phyloP scores from a whole-genome alignment of 1,284 basidiomycete genomes.

The Rugosomyces carneus region DNA sequence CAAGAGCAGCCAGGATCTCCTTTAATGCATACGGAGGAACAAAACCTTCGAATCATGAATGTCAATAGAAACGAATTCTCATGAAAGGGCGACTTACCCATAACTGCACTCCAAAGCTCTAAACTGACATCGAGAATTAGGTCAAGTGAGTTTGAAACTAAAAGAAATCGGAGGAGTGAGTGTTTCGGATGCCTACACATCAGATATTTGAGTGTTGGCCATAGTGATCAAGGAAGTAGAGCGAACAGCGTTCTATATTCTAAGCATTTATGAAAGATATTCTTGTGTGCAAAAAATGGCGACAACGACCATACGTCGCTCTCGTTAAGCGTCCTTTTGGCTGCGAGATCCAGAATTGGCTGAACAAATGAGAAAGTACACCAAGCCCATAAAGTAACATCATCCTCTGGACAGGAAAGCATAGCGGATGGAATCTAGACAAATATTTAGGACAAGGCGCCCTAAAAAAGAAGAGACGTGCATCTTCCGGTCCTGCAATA shows the following conservation, averaged over 20 bases:
- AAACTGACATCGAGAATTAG: conserved; percentile 52
- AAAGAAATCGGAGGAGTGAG: conserved; percentile 56
- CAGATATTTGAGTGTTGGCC: background rate
- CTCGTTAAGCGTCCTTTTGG: conserved; percentile 53
- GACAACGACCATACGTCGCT: conserved; percentile 71
- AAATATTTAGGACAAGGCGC: conserved; percentile 3
- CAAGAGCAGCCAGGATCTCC: conserved; percentile 46
- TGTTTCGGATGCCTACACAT: conserved; percentile 40
- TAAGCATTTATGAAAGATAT: conserved; percentile 60
- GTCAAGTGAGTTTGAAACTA: conserved; percentile 71
- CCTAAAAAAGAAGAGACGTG: conserved; percentile 21
- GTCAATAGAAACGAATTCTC: conserved; percentile 9
- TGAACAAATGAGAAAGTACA: conserved; percentile 72
- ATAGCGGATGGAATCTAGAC: conserved; percentile 42
- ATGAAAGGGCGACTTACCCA: conserved; percentile 41
- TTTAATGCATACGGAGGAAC: conserved; percentile 57
- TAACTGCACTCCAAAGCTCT: conserved; percentile 55
- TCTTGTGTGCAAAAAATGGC: conserved; percentile 64
- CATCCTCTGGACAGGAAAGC: conserved; percentile 64
- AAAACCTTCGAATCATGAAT: conserved; percentile 33
- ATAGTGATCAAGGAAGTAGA: background rate
- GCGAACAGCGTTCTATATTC: conserved; percentile 41
- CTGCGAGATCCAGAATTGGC: conserved; percentile 57
- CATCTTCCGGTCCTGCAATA: conserved; percentile 42
- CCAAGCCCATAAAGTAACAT: conserved; percentile 74